Percentiles rank a stretch among this genome's conserved stretches.
phyloP scores from a whole-genome alignment of 495 filamentous ascomycete genomes.

The Lasiosphaeria ovina region DNA sequence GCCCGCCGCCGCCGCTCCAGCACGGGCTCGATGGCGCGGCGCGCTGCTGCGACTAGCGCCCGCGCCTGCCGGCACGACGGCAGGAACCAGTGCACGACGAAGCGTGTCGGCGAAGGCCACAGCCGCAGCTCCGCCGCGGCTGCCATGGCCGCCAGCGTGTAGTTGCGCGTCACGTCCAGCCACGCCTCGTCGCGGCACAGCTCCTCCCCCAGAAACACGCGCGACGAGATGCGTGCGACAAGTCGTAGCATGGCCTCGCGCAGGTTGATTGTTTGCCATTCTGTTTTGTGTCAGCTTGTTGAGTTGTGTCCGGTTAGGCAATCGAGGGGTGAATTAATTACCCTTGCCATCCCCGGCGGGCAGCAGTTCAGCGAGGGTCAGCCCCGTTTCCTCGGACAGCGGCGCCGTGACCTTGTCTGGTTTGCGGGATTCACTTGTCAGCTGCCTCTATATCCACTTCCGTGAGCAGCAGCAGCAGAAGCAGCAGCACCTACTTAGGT shows the following conservation, averaged over 20 bases:
- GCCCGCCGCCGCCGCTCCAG: constrained; percentile 32
- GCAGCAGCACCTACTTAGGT: constrained; percentile 32
- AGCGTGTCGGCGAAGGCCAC: constrained; percentile 33
- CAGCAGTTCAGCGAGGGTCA: constrained; percentile 33
- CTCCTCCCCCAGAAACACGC: constrained; percentile 49
- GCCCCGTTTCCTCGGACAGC: constrained; percentile 43
- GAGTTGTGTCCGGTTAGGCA: background rate
- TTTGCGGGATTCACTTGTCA: background rate
- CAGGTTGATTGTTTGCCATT: constrained; percentile 29
- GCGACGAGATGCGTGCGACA: constrained; percentile 43
- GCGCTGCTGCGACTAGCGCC: constrained; percentile 22
- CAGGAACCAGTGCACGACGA: constrained; percentile 35
- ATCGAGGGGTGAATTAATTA: background rate
- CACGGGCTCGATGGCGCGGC: constrained; percentile 25
- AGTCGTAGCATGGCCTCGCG: constrained; percentile 26
- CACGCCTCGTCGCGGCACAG: constrained; percentile 45
- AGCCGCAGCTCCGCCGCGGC: constrained; percentile 31
- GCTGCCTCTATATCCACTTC: background rate
- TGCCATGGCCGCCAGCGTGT: constrained; percentile 32
- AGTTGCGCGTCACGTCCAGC: constrained; percentile 41
- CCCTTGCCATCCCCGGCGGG: constrained; percentile 7
- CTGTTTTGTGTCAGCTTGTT: constrained; percentile 8
- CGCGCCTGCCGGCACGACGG: constrained; percentile 29
- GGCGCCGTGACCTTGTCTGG: constrained; percentile 33
- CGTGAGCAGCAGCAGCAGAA: background rate